Evolutionary conservation across 768 basidiomycete genomes (phyloP), one percentile per base, ranked within the genome.

Genomic region (Brasilioporus rufonigricans): DNA sequence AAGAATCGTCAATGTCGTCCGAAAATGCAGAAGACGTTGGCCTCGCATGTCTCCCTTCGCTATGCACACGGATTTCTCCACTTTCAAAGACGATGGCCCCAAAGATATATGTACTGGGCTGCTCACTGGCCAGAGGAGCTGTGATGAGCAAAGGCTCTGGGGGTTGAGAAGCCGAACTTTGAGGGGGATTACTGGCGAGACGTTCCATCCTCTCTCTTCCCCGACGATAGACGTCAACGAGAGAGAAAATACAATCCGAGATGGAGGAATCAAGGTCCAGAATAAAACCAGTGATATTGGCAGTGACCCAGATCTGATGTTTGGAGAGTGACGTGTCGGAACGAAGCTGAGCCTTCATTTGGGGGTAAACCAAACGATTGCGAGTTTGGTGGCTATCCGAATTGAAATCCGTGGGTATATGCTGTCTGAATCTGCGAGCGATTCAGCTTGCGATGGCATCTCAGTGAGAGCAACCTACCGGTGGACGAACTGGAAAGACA

Each of bases 401-500:
- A 9, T 77, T 69, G 70, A 96, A 98, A 61, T 95, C 88, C 9
- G 75, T 70, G 3, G 86, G 65, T 39, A 80, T 67, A 16, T 84
- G 81, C 64, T 94, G 93, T 61, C 87, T 83, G 71, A 98, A 98
- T 14, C 90, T 92, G 67, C 13, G 31, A 44, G 21, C n/a, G 26
- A 43, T 52, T 57, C 36, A 58, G 23, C 24, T 52, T n/a, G 45
- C n/a, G 48, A 52, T 35, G 21, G n/a, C 24, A 38, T 26, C 23
- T n/a, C 24, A 36, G 16, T 21, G 33, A 41, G 36, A 18, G 14
- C 10, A 38, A 64, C 81, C 61, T 73, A 93, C 92, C 78, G 73
- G 41, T 87, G 71, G 3, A 94, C 80, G 69, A 98, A 97, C 70
- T 95, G 93, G 68, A 97, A 85, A 13, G 87, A 87, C 56, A 96